Evolutionary conservation across 2,329 filamentous ascomycete species (phyloP).

Genomic region (Fusarium duplospermum): DNA sequence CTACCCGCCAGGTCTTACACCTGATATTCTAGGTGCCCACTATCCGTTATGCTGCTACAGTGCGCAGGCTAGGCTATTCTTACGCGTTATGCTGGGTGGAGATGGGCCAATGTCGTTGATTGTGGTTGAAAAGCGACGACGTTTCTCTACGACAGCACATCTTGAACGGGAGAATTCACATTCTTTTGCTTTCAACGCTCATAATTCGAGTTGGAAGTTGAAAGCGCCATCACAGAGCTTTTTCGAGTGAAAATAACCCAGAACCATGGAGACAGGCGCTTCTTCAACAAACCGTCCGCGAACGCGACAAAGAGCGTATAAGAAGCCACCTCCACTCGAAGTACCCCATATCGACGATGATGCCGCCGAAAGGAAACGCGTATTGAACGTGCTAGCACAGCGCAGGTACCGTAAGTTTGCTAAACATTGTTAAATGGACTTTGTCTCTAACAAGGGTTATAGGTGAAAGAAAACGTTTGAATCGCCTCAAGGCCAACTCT

Average conservation of each 20-base stretch:
- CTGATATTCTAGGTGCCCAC: slow-evolving; percentile 11
- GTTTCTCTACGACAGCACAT: background rate
- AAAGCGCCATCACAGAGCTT: background rate
- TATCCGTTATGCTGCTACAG: slow-evolving; percentile 49
- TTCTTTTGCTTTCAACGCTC: background rate
- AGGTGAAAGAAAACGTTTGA: slow-evolving; percentile 51
- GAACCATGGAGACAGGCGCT: slow-evolving; percentile 17
- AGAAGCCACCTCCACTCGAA: slow-evolving; percentile 53
- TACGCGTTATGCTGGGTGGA: slow-evolving; percentile 48
- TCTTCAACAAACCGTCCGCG: slow-evolving; percentile 39
- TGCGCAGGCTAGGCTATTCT: slow-evolving; percentile 18
- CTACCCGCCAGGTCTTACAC: rapidly evolving
- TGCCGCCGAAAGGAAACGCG: slow-evolving; percentile 63
- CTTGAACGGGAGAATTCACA: background rate
- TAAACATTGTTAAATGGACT: background rate
- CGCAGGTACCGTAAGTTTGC: slow-evolving; percentile 60
- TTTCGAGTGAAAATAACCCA: background rate
- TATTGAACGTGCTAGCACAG: slow-evolving; percentile 66
- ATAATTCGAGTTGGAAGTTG: background rate
- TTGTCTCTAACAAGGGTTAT: slow-evolving; percentile 6
- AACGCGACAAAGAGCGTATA: slow-evolving; percentile 55
- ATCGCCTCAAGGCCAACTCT: slow-evolving; percentile 41
- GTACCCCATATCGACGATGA: slow-evolving; percentile 63
- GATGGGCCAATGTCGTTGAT: slow-evolving; percentile 16
- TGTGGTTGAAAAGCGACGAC: slow-evolving; percentile 29